Evolutionary conservation across 345 rosid genomes (phyloP), one percentile per base, ranked within the genome.

Genomic region (Lumnitzera littorea): DNA sequence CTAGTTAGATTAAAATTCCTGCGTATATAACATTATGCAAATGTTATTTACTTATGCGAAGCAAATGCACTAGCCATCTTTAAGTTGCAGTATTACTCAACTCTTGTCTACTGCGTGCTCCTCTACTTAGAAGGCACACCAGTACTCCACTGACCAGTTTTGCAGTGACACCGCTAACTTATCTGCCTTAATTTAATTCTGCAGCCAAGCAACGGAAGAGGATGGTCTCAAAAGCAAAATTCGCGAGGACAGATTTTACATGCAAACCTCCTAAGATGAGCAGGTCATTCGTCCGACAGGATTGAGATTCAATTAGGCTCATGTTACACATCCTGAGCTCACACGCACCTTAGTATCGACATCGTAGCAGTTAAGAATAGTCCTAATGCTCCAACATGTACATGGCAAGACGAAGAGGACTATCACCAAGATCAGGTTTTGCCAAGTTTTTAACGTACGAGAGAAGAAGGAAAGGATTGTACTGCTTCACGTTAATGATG

Each of bases 191-290:
- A 90, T 97, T 89, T 60, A 0, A 20, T 20, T 20, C 20, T 20
- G 20, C 20, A 20, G 20, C 20, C 20, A 86, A 90, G 70, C 99
- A 90, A 47, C 87, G 97, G 99, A 92, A 90, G 83, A 76, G 97
- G 62, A 86, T 94, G 99, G 90, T 94, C 57, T 87, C 96, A 0
- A 94, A 94, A 73, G 96, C 78, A 70, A 90, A 96, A 27, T 94
- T 87, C 66, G 95, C 20, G 0, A 20, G 20, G 84, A 6, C 91
- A 17, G 89, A 89, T 69, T 90, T 94, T 67, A 87, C 97, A 0
- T 80, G 99, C 68, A 94, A 90, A 67, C 97, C 99, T 50, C 99
- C 97, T 29, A 90, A 94, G 81, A 89, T 3, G 99, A 94, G 82
- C 83, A 95, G 5, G 90, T 90, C 66, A 94, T 94, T 55, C 89